These are phyloP conservation scores for Yamadazyma philogaea DNA, from an alignment of 805 yeast genomes.

Conservation along the genomic window DNA sequence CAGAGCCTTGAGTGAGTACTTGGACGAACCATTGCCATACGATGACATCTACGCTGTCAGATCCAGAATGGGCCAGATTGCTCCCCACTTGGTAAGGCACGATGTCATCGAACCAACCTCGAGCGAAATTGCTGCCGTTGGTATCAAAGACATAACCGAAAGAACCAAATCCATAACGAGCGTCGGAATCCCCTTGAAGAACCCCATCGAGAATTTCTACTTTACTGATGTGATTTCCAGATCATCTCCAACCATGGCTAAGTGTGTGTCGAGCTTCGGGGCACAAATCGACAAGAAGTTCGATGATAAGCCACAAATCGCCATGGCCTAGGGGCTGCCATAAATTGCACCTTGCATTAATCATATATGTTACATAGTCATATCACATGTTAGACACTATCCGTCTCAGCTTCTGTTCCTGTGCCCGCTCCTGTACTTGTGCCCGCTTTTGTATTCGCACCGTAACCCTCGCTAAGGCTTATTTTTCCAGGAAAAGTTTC, in stretches of 20 bases:
- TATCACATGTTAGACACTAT: conserved; percentile 5
- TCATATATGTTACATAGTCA: conserved; percentile 5
- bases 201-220: conserved; percentile 79
- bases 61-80: conserved; percentile 66
- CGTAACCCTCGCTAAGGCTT: no score
- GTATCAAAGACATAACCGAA: conserved; percentile 44
- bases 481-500: no score
- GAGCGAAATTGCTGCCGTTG: conserved; percentile 52
- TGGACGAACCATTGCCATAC: conserved; percentile 69
- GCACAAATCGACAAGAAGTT: conserved; percentile 57
- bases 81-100: conserved; percentile 76
- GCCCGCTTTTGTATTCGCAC: no score
- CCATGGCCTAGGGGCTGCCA: conserved; percentile 20
- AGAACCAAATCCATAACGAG: conserved; percentile 39
- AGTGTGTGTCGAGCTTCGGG: conserved; percentile 71
- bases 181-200: conserved; percentile 50
- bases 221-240: conserved; percentile 86
- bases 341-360: conserved; percentile 6
- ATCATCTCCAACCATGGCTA: conserved; percentile 88
- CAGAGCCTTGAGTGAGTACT: conserved; percentile 77
- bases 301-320: conserved; percentile 46
- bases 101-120: conserved; percentile 72
- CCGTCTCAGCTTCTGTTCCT: no score
- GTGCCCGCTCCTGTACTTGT: no score
- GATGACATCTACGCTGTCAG: conserved; percentile 69